A percentile compares a stretch with the other conserved stretches of the same genome.
Evolutionary conservation across 257 asterid species (phyloP).

Genomic region (Schizonepeta tenuifolia): DNA sequence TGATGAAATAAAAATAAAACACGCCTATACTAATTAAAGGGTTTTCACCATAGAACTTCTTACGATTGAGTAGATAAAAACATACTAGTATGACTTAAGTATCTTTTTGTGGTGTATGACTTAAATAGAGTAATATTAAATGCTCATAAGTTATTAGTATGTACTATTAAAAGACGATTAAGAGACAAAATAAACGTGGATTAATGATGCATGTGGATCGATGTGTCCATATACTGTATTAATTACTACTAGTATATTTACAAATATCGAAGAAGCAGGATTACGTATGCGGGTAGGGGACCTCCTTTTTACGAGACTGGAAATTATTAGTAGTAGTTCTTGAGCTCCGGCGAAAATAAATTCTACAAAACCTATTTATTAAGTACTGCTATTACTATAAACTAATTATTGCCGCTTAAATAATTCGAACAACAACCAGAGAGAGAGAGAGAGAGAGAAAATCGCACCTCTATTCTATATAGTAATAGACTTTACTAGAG

Average conservation of each 20-base stretch:
- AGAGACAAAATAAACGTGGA: constrained; percentile 1
- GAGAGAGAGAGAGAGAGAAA: background rate
- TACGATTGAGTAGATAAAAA: too few relatives aligned
- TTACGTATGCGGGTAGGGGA: constrained; percentile 37
- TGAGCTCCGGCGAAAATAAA: background rate
- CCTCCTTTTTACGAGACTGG: constrained; percentile 10
- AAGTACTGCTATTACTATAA: background rate
- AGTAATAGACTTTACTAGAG: too few relatives aligned
- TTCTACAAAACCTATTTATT: background rate
- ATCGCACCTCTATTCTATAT: too few relatives aligned
- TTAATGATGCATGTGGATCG: constrained; percentile 39
- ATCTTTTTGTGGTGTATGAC: too few relatives aligned
- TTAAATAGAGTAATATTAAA: background rate
- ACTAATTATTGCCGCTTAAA: constrained; percentile 14
- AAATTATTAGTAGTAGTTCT: background rate
- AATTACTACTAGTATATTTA: too few relatives aligned
- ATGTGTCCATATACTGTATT: background rate
- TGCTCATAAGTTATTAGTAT: too few relatives aligned
- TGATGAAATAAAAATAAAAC: too few relatives aligned
- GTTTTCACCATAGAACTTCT: too few relatives aligned
- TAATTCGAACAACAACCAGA: background rate
- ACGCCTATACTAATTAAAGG: too few relatives aligned
- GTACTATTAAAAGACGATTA: background rate
- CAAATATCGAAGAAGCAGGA: too few relatives aligned
- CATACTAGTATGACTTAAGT: too few relatives aligned